A percentile compares a stretch with the other conserved stretches of the same genome.
Conservation (phyloP, 768 basidiomycete species). For the Boletellus ananas region DNA sequence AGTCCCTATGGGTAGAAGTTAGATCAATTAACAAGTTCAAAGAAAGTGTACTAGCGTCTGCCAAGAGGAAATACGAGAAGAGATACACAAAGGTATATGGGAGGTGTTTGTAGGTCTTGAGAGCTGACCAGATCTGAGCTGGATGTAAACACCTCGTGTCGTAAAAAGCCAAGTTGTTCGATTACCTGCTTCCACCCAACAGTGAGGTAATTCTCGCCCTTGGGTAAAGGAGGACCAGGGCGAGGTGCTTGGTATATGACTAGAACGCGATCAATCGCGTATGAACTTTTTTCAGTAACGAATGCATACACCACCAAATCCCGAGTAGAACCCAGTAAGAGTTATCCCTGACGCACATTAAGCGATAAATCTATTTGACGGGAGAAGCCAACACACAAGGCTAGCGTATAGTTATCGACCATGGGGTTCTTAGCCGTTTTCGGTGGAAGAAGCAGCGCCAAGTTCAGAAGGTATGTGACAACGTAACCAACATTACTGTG, state of each 20-base stretch:
- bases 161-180: background rate
- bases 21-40: background rate
- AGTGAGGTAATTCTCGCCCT: slow-evolving; percentile 71
- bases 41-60: slow-evolving; percentile 49
- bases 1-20: slow-evolving; percentile 48
- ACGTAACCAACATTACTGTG: slow-evolving; percentile 79
- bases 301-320: slow-evolving; percentile 80
- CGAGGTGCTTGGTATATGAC: slow-evolving; percentile 85
- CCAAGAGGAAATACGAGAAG: slow-evolving; percentile 71
- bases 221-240: slow-evolving; percentile 74
- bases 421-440: slow-evolving; percentile 43
- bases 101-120: slow-evolving; percentile 71
- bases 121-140: slow-evolving; percentile 67
- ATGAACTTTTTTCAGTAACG: background rate
- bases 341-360: slow-evolving; percentile 47
- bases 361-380: background rate
- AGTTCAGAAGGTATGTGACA: slow-evolving; percentile 57
- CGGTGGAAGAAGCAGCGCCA: slow-evolving; percentile 64
- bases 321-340: slow-evolving; percentile 75
- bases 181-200: slow-evolving; percentile 82
- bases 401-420: slow-evolving; percentile 72
- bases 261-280: slow-evolving; percentile 21
- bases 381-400: slow-evolving; percentile 47
- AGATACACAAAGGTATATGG: slow-evolving; percentile 84
- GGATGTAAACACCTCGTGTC: background rate